Evolutionary conservation across 106 monocot species (phyloP), one percentile per base, ranked within the genome.

Genomic region (Allium fistulosum): DNA sequence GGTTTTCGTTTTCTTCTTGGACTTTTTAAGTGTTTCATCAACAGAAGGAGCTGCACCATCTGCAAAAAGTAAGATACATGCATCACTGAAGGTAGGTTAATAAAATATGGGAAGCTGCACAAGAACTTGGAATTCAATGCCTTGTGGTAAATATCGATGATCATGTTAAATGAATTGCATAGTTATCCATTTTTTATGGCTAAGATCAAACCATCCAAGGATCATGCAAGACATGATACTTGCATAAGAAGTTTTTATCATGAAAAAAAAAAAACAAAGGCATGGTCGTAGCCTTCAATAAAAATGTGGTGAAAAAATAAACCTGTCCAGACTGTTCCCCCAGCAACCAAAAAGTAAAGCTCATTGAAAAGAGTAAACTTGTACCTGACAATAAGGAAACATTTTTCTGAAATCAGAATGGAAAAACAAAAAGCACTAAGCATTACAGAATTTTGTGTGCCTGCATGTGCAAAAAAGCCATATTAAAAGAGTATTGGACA

Each of bases 301-400:
- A 37, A 37, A 37, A 37, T 37, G 37, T 18, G 48, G 17, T 66
- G 11, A 55, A 66, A 57, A 57, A 15, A 22, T 13, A 17, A 81
- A 99, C 99, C 99, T 83, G 90, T 99, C 99, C 99, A 99, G 73
- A 99, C 79, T 53, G 99, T 93, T 69, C 99, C 99, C 53, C 99
- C 99, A 63, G 99, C 99, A 73, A 93, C 93, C 59, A 99, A 78
- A 83, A 93, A 99, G 71, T 99, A 99, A 51, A 99, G 90, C 74
- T 99, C 99, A 67, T 99, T 99, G 56, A 99, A 99, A 62, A 99
- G 79, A 9, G 99, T 93, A 71, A 99, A 99, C 60, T 90, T 90
- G 72, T 99, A 99, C 99, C 99, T 99, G 79, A 37, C 87, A 71
- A 10, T 17, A 49, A 51, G 14, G 17, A 57, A 57, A 3, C 49